Evolutionary conservation across 208 protist genomes (phyloP).

Genomic region (Leptomonas pyrrhocoris): DNA sequence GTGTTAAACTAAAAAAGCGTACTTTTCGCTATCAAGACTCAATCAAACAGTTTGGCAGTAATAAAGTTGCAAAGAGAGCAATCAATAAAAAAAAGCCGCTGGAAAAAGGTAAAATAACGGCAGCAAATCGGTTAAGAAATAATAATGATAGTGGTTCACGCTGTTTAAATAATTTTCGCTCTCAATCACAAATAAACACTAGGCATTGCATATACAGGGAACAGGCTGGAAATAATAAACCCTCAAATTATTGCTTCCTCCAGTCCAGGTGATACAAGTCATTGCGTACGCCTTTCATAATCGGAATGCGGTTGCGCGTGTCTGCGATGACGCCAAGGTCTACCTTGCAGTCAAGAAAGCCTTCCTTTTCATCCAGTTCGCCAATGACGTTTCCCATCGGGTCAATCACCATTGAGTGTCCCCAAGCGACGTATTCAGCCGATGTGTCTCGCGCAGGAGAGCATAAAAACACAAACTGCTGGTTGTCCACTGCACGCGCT

Average conservation of each 20-base stretch:
- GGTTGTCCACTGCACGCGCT: conserved; percentile 93
- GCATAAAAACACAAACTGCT: conserved; percentile 94
- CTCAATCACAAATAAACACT: neutral
- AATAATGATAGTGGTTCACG: neutral
- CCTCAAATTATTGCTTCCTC: conserved; percentile 30
- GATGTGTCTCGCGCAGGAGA: conserved; percentile 94
- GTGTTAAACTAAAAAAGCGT: no score
- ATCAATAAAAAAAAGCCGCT: no score
- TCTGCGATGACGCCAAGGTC: conserved; percentile 56
- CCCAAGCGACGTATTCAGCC: conserved; percentile 95
- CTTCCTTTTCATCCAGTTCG: conserved; percentile 68
- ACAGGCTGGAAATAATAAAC: neutral
- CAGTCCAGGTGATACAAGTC: conserved; percentile 80
- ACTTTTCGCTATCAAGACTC: no score
- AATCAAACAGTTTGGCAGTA: no score
- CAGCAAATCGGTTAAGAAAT: neutral
- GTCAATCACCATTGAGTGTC: conserved; percentile 95
- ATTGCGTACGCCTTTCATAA: conserved; percentile 71
- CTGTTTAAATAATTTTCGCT: neutral
- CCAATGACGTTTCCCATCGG: conserved; percentile 89
- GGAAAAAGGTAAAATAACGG: no score
- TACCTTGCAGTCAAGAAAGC: conserved; percentile 62
- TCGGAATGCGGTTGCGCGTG: conserved; percentile 71
- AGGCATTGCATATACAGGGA: neutral
- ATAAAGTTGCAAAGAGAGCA: no score